These are phyloP conservation scores for Aspergillaceae sp. DNA, from an alignment of 2,329 filamentous ascomycete species.

Conservation along the genomic window DNA sequence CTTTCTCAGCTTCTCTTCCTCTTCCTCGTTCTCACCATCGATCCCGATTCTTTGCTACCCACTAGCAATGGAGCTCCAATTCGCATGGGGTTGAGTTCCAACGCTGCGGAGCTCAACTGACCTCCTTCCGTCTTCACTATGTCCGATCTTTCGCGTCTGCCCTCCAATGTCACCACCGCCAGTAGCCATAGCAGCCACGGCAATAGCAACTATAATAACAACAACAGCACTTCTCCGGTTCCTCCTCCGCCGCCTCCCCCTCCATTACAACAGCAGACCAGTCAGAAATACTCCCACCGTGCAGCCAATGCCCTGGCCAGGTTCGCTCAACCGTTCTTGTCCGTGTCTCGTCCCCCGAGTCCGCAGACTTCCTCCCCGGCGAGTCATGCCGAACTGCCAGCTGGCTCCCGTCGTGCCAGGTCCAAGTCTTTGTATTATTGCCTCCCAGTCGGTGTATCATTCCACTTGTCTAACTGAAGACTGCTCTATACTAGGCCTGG, in stretches of 20 bases:
- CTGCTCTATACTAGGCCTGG: slow-evolving; percentile 29
- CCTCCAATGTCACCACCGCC: slow-evolving; percentile 18
- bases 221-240: slow-evolving; percentile 15
- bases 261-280: slow-evolving; percentile 22
- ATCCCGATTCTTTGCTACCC: background rate
- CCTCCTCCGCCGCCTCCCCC: slow-evolving; percentile 29
- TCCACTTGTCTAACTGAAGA: background rate
- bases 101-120: background rate
- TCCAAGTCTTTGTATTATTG: slow-evolving; percentile 33
- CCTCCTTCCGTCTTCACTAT: slow-evolving; percentile 12
- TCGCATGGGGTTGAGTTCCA: slow-evolving; percentile 14
- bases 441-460: slow-evolving; percentile 3
- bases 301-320: slow-evolving; percentile 42
- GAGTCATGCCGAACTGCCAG: slow-evolving; percentile 19
- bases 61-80: slow-evolving; percentile 10
- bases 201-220: slow-evolving; percentile 1
- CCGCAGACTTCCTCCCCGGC: slow-evolving; percentile 33
- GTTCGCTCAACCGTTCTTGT: slow-evolving; percentile 48
- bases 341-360: slow-evolving; percentile 46
- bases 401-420: slow-evolving; percentile 25
- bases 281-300: slow-evolving; percentile 35
- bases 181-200: slow-evolving; percentile 17
- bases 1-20: background rate
- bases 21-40: background rate
- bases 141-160: slow-evolving; percentile 20